Conservation (phyloP, 2,329 filamentous ascomycete genomes). For the Trichoderma sp. region DNA sequence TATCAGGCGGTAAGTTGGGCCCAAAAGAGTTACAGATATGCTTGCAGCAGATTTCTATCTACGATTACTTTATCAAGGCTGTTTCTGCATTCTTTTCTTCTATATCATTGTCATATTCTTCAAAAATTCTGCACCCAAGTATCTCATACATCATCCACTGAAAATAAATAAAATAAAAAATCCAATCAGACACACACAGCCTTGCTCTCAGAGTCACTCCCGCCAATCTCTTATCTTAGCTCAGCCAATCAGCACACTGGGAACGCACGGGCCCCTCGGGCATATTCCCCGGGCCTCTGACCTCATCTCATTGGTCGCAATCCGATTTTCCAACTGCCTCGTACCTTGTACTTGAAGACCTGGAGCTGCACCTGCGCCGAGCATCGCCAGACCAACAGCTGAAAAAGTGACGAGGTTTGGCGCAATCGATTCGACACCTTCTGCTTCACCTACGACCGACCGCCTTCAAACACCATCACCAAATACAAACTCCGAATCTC, state of each 20-base stretch:
- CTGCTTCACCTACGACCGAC: neutral
- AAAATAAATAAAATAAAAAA: neutral
- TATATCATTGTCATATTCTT: neutral
- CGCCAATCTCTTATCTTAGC: neutral
- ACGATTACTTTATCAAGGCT: neutral
- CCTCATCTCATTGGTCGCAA: constrained; percentile 26
- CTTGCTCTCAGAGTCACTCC: neutral
- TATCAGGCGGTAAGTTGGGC: neutral
- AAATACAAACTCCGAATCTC: neutral
- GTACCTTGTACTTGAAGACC: constrained; percentile 11
- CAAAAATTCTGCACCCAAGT: neutral
- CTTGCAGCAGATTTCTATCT: neutral
- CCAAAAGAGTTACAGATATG: neutral
- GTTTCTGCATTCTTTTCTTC: neutral
- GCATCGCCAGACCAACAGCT: constrained; percentile 19
- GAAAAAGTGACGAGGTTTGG: constrained; percentile 1
- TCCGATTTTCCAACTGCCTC: neutral
- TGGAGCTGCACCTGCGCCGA: constrained; percentile 11
- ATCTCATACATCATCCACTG: neutral
- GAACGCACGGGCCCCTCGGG: constrained; percentile 14
- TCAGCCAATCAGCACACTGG: neutral
- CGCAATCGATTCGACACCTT: neutral
- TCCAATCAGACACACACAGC: neutral
- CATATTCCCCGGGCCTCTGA: constrained; percentile 20
- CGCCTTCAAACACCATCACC: neutral